Conservation (phyloP, 2,329 filamentous ascomycete genomes). For the Zelopaecilomyces penicillatus region DNA sequence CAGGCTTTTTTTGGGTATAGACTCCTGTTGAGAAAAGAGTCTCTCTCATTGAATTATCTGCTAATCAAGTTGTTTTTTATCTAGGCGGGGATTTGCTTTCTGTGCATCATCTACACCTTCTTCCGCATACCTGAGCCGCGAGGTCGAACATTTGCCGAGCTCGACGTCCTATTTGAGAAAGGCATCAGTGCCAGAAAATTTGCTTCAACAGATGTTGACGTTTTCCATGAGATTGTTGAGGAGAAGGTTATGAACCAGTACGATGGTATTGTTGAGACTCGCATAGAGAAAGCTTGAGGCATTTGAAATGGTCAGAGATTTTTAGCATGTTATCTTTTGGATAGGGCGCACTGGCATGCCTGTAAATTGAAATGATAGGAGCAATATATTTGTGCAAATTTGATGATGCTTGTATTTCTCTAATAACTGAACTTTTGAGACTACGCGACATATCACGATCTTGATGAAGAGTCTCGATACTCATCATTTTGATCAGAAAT, state of each 20-base stretch:
- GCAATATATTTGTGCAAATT: no score
- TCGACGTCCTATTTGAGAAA: conserved; percentile 77
- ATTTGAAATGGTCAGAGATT: no score
- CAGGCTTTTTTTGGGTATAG: conserved; percentile 74
- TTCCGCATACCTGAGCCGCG: conserved; percentile 58
- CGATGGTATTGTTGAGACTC: conserved; percentile 25
- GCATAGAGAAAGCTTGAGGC: conserved; percentile 5
- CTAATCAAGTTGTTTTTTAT: conserved; percentile 4
- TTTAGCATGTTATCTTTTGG: no score
- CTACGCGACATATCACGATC: no score
- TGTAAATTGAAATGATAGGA: not conserved
- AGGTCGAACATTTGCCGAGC: conserved; percentile 75
- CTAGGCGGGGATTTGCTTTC: conserved; percentile 64
- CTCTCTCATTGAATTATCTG: not conserved
- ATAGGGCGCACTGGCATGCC: not conserved
- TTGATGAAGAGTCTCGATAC: no score
- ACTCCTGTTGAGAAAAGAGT: not conserved
- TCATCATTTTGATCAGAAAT: no score
- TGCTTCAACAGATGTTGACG: conserved; percentile 47
- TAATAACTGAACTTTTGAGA: no score
- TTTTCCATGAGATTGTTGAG: conserved; percentile 44
- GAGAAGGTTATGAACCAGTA: conserved; percentile 40
- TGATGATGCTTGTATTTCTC: no score
- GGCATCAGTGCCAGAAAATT: conserved; percentile 66
- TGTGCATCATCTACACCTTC: conserved; percentile 67